Conservation (phyloP, 176 grass and related monocot genomes). For the Tillandsia leiboldiana region DNA sequence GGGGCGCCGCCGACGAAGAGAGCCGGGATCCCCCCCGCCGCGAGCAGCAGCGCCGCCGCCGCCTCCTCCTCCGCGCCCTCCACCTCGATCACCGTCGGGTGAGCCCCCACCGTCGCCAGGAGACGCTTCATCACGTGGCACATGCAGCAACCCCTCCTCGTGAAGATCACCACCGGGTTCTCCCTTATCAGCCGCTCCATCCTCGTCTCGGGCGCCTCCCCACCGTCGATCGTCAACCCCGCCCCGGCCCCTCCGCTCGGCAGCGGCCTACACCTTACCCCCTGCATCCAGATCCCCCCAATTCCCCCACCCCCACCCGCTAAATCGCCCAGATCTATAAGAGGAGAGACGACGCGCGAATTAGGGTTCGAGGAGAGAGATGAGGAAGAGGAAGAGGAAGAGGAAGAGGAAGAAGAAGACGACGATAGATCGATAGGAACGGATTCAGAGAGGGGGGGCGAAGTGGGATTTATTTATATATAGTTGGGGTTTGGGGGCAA, state of each 20-base stretch:
- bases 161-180: slow-evolving; percentile 77
- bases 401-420: background rate
- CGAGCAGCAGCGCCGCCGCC: slow-evolving; percentile 23
- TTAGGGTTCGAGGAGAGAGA: background rate
- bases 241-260: slow-evolving; percentile 22
- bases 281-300: background rate
- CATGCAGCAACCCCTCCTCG: slow-evolving; percentile 77
- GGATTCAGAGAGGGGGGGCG: background rate
- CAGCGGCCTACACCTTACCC: background rate
- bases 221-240: slow-evolving; percentile 50
- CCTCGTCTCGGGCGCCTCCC: slow-evolving; percentile 36
- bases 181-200: slow-evolving; percentile 50
- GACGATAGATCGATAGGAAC: background rate
- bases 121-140: slow-evolving; percentile 80
- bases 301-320: background rate
- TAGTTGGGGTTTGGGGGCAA: slow-evolving; percentile 1
- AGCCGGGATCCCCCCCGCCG: slow-evolving; percentile 39
- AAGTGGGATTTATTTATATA: slow-evolving; percentile 4
- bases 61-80: slow-evolving; percentile 44
- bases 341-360: too few relatives aligned
- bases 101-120: slow-evolving; percentile 59
- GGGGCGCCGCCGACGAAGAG: slow-evolving; percentile 73
- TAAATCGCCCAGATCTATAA: too few relatives aligned
- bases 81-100: slow-evolving; percentile 80
- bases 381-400: background rate